Conservation (phyloP, 2,329 filamentous ascomycete species). For the Fusarium decemcellulare region DNA sequence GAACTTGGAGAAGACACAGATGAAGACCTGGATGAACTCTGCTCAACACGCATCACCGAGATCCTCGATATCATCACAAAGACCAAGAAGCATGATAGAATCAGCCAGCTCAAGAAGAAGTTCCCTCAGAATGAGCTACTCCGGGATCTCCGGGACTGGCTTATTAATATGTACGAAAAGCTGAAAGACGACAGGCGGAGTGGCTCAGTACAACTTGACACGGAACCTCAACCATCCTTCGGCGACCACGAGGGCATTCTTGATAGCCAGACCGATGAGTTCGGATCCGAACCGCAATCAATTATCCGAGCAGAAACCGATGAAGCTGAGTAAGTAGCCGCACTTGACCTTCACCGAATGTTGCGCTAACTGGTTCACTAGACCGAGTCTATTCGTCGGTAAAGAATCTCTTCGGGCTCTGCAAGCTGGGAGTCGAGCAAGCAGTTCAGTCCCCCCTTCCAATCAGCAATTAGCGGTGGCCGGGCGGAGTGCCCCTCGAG, state of each 20-base stretch:
- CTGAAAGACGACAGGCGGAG: conserved; percentile 12
- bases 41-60: conserved; percentile 40
- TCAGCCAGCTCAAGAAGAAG: conserved; percentile 27
- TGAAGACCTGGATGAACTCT: conserved; percentile 35
- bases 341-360: background rate
- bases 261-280: conserved; percentile 38
- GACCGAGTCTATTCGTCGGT: conserved; percentile 40
- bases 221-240: background rate
- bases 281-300: conserved; percentile 44
- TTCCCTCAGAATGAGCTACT: conserved; percentile 41
- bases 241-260: conserved; percentile 22
- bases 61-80: conserved; percentile 27
- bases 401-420: conserved; percentile 38
- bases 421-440: conserved; percentile 15
- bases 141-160: conserved; percentile 33
- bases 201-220: background rate
- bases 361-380: conserved; percentile 20
- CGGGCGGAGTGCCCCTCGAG: conserved; percentile 33
- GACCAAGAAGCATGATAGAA: conserved; percentile 15
- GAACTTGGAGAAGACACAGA: conserved; percentile 38
- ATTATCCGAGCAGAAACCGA: conserved; percentile 37
- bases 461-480: conserved; percentile 39
- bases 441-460: conserved; percentile 28
- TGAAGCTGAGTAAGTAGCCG: conserved; percentile 33
- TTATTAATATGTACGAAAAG: conserved; percentile 31